Base-by-base conservation (phyloP, 192 early-diverging fungal genomes). In the Glomus cerebriforme region DNA sequence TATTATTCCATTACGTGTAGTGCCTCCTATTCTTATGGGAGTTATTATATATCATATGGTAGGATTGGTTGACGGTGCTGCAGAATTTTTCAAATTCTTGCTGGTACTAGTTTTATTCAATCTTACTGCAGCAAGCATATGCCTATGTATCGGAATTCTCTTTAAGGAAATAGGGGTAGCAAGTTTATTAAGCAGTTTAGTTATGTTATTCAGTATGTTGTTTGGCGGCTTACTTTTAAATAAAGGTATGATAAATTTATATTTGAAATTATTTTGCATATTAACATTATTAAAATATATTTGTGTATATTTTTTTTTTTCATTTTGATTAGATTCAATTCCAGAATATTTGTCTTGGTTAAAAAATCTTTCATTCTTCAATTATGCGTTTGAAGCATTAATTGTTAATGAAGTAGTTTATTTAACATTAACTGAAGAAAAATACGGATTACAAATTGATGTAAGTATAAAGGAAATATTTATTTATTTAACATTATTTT, bases 181-280 rank as follows among this genome's bases (percentile, higher is more conserved):
- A 7, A 91, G 90, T 69, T 86, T 96, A 62, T 80, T 93, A 72
- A 90, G 91, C 19, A 93, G 90, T 26, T 83, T 96, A 32, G 82
- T 94, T 63, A 93, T 96, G 82, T 83, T 96, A 35, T 96, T 94
- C 84, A 91, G 91, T 39, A 95, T 98, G 89, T 78, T 98, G 22
- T 98, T 96, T 83, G 95, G 93, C 19, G 96, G 96, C 0, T 86
- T 98, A 10, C 84, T 98, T 27, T 83, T 98, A 62, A 98, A 98
- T 85, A 94, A 94, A 84, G 88, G 88, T 88, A 81, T 80, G 79
- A 34, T 29, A 19, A 43, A 8, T 12, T 34, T 31, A 26, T 32
- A 37, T 62, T 72, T 78, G 49, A 5, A 26, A 10, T 77, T 31
- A 2, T 78, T n/a, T 45, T 67, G 35, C 37, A 73, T n/a, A 35